Percentiles rank a stretch among this genome's conserved stretches.
Evolutionary conservation across 2,329 filamentous ascomycete species (phyloP).

Genomic region (Colletotrichum scovillei): DNA sequence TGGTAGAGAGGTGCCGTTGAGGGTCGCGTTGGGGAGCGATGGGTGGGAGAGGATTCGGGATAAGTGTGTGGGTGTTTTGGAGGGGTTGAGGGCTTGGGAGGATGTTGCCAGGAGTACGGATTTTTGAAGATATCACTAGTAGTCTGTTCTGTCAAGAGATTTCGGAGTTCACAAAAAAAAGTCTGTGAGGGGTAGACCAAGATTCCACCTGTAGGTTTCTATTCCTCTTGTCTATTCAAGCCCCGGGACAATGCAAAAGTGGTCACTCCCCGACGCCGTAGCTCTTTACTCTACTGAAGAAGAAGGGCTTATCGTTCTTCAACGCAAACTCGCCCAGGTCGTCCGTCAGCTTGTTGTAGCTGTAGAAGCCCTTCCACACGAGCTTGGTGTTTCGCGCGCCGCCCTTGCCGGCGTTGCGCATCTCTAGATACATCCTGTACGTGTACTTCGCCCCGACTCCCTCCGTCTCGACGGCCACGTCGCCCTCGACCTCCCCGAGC

Average conservation of each 20-base stretch:
- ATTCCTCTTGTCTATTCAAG: too few relatives aligned
- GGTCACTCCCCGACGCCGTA: slow-evolving; percentile 62
- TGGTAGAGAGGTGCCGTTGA: slow-evolving; percentile 52
- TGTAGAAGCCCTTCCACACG: slow-evolving; percentile 89
- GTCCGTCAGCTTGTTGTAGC: slow-evolving; percentile 88
- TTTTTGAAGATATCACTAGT: slow-evolving; percentile 20
- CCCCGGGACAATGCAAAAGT: background rate
- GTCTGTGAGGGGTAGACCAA: background rate
- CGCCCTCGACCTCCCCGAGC: slow-evolving; percentile 65
- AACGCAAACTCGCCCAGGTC: slow-evolving; percentile 86
- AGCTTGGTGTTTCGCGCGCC: slow-evolving; percentile 85
- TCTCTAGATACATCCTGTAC: slow-evolving; percentile 82
- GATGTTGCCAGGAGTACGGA: slow-evolving; percentile 60
- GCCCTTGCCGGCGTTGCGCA: slow-evolving; percentile 73
- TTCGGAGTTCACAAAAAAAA: too few relatives aligned
- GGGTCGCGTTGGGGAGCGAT: slow-evolving; percentile 65
- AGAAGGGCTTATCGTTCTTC: slow-evolving; percentile 73
- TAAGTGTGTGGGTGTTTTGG: slow-evolving; percentile 61
- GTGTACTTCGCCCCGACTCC: slow-evolving; percentile 82
- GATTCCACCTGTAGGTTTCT: background rate
- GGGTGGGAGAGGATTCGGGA: slow-evolving; percentile 58
- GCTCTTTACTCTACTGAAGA: slow-evolving; percentile 74
- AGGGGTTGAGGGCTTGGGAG: slow-evolving; percentile 62
- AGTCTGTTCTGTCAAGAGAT: too few relatives aligned
- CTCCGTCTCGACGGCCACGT: slow-evolving; percentile 87